Evolutionary conservation across 768 basidiomycete species (phyloP).

Genomic region (Naematelia aurantialba): DNA sequence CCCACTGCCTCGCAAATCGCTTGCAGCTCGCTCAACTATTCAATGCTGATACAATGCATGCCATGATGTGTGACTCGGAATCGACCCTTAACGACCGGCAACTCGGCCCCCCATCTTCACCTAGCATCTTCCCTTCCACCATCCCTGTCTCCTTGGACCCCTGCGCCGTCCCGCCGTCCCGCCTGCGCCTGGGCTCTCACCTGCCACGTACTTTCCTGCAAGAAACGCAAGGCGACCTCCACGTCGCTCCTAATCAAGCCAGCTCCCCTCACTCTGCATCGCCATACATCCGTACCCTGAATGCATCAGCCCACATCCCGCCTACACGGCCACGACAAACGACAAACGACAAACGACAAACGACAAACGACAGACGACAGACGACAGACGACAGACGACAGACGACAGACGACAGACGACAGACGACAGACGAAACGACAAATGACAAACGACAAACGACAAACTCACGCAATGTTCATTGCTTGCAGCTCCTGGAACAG

Average conservation of each 20-base stretch:
- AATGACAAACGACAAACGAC: background rate
- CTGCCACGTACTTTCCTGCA: too few species aligned
- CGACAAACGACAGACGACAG: background rate
- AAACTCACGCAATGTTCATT: slow-evolving; percentile 44
- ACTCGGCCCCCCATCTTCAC: background rate
- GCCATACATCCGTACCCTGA: slow-evolving; percentile 38
- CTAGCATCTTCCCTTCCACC: background rate
- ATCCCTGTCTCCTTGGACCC: too few species aligned
- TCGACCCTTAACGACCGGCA: background rate
- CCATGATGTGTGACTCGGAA: background rate
- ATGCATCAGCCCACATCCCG: slow-evolving; percentile 4
- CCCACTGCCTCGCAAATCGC: too few species aligned
- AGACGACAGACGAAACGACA: background rate
- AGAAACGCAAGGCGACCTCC: too few species aligned
- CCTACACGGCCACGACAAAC: background rate
- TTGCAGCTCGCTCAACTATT: too few species aligned
- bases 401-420: background rate
- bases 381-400: background rate
- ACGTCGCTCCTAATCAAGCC: too few species aligned
- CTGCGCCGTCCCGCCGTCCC: too few species aligned
- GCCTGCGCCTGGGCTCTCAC: too few species aligned
- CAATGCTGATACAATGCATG: background rate
- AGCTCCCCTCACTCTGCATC: slow-evolving; percentile 27
- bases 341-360: background rate
- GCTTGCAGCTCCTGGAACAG: slow-evolving; percentile 71